phyloP scores from a whole-genome alignment of 2,329 filamentous ascomycete genomes.

The Pseudovirgaria hyperparasitica region DNA sequence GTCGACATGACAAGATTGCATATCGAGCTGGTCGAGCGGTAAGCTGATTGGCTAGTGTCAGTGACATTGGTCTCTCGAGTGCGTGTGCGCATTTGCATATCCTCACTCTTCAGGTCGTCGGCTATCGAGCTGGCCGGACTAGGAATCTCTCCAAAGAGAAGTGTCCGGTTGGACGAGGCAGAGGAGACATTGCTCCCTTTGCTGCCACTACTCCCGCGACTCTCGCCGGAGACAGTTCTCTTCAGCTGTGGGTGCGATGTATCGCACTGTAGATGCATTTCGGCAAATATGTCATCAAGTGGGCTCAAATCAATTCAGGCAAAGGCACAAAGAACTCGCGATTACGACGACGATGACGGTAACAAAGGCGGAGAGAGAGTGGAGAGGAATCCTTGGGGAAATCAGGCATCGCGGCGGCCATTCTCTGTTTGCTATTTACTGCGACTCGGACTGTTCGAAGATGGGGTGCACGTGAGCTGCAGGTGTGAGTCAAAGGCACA shows the following conservation, averaged over 20 bases:
- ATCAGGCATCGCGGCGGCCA: conserved; percentile 17
- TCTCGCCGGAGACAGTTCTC: conserved; percentile 23
- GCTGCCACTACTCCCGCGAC: conserved; percentile 22
- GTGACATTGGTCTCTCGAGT: conserved; percentile 1
- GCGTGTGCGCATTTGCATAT: conserved; percentile 16
- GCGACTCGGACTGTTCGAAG: conserved; percentile 10
- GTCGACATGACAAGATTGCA: conserved; percentile 37
- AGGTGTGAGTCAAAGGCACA: conserved; percentile 29
- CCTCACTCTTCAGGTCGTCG: conserved; percentile 11
- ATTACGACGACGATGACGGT: conserved; percentile 8
- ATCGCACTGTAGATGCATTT: conserved; percentile 19
- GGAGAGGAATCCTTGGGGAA: conserved; percentile 15
- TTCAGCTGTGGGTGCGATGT: conserved; percentile 23
- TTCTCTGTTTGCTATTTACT: conserved; percentile 16
- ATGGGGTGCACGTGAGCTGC: conserved; percentile 21
- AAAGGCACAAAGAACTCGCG: conserved; percentile 1
- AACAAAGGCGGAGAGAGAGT: conserved; percentile 5
- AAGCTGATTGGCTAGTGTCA: conserved; percentile 21
- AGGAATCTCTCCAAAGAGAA: conserved; percentile 39
- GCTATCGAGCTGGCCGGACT: conserved; percentile 25
- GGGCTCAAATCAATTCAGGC: conserved; percentile 8
- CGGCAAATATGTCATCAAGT: conserved; percentile 6
- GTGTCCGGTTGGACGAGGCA: conserved; percentile 23
- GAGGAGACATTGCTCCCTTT: conserved; percentile 21
- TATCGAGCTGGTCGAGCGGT: conserved; percentile 32